These are phyloP conservation scores for Raphanus hybrid DNA, from an alignment of 441 rosid species.

Conservation along the genomic window DNA sequence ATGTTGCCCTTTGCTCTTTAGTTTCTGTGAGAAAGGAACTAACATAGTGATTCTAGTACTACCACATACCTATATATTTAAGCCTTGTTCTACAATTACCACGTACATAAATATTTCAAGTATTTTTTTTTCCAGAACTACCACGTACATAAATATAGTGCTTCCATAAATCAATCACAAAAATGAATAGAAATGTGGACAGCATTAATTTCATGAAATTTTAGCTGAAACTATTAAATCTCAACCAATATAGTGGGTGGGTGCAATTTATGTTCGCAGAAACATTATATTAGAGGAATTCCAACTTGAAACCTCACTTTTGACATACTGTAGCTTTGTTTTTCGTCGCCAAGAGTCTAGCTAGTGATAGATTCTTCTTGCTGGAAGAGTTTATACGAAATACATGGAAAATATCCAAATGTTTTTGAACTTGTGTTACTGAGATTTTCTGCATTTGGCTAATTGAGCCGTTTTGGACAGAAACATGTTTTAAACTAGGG, in stretches of 20 bases:
- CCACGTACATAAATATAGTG: background rate
- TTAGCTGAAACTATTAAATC: background rate
- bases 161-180: background rate
- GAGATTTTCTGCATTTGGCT: no score
- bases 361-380: background rate
- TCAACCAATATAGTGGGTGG: conserved; percentile 15
- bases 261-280: conserved; percentile 2
- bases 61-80: background rate
- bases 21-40: background rate
- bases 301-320: background rate
- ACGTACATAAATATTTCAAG: background rate
- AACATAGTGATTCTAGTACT: conserved; percentile 5
- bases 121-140: background rate
- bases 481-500: no score
- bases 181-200: background rate
- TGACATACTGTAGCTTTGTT: background rate
- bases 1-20: no score
- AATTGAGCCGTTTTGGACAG: no score
- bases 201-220: background rate
- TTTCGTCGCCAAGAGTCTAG: background rate
- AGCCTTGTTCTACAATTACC: background rate
- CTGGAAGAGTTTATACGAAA: background rate
- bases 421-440: no score
- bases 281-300: background rate
- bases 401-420: background rate